A percentile compares a stretch with the other conserved stretches of the same genome.
Conservation (phyloP, 352 stramenopile genomes). For the Saprolegnia diclina region DNA sequence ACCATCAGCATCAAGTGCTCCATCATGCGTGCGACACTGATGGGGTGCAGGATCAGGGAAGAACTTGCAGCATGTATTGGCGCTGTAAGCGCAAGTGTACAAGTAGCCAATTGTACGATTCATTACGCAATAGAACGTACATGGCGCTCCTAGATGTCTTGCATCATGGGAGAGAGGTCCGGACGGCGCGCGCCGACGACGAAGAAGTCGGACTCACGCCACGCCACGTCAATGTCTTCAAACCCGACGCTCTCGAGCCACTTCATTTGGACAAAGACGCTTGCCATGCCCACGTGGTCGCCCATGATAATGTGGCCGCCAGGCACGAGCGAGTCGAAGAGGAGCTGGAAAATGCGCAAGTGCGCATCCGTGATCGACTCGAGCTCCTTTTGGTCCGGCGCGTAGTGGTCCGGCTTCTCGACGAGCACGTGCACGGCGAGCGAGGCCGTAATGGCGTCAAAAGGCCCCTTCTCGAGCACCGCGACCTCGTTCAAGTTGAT, state of each 20-base stretch:
- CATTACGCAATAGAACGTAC: background rate
- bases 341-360: conserved; percentile 47
- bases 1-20: background rate
- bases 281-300: conserved; percentile 66
- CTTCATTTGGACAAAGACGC: conserved; percentile 59
- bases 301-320: conserved; percentile 62
- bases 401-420: conserved; percentile 51
- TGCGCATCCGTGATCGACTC: conserved; percentile 33
- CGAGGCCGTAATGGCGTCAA: conserved; percentile 54
- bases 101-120: background rate
- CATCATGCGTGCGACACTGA: no score
- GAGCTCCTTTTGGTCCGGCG: background rate
- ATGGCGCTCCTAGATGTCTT: background rate
- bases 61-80: no score
- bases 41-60: no score
- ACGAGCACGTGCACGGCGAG: conserved; percentile 64
- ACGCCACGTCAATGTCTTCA: conserved; percentile 67
- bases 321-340: conserved; percentile 46
- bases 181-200: conserved; percentile 43
- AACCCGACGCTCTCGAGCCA: conserved; percentile 52
- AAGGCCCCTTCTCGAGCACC: conserved; percentile 32
- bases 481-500: conserved; percentile 23
- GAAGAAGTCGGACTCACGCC: conserved; percentile 70
- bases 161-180: background rate
- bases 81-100: background rate